Evolutionary conservation across 2,329 filamentous ascomycete species (phyloP), one percentile per base, ranked within the genome.

Genomic region (Colletotrichum orchidophilum): DNA sequence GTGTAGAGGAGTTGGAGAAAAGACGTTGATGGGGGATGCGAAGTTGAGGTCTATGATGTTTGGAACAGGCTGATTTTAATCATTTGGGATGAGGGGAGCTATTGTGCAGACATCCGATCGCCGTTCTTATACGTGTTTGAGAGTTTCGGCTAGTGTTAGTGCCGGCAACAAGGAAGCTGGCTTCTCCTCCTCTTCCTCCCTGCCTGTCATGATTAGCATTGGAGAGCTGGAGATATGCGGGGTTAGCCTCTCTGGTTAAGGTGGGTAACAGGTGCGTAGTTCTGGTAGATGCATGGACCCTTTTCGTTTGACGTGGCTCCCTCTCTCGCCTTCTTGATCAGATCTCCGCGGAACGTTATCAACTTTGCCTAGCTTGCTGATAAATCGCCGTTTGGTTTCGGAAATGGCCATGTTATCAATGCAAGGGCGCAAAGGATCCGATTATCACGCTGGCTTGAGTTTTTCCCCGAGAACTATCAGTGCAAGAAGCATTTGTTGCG

Each of bases 71-170:
- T 46, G 39, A 11, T 8, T 46, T 46, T 21, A 46, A 9, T 18
- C 18, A 18, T 21, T 9, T 46, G 39, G 15, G 39, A 21, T 46
- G 39, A 46, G 39, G 39, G 39, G 39, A 46, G 4, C 7, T 21
- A 46, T 18, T 9, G 39, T 46, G 8, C n/a, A 35, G 15, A 31
- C 8, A 42, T 53, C 61, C n/a, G 53, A 18, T 35, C 35, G 18
- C 52, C 55, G 29, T 55, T 66, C 55, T 55, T 66, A 60, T 70
- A 70, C 12, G 33, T 26, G 63, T 66, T 66, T 61, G 55, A 70
- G 63, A 55, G 33, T 55, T 61, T 66, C 67, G 67, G 67, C 67
- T 70, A 61, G 33, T 33, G 33, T 35, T 66, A 31, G 54, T 49
- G 55, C 62, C 66, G 62, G 54, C 46, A 55, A 54, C 54, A 39